A percentile compares a stretch with the other conserved stretches of the same genome.
Evolutionary conservation across 2,329 filamentous ascomycete species (phyloP).

Genomic region (Daldinia eschscholtzii): DNA sequence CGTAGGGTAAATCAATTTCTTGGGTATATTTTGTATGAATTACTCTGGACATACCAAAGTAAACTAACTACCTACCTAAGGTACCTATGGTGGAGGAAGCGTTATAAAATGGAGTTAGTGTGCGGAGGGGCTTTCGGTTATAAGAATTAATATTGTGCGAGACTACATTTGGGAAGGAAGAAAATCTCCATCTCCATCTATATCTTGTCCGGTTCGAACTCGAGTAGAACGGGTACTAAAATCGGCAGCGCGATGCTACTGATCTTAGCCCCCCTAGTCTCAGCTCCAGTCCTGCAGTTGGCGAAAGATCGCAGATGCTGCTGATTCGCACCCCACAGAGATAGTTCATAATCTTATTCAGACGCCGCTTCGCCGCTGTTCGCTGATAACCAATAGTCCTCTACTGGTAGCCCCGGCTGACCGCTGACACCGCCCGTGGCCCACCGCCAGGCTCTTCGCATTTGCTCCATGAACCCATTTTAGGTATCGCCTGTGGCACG

Average conservation of each 20-base stretch:
- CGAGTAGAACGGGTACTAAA: slow-evolving; percentile 26
- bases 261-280: slow-evolving; percentile 29
- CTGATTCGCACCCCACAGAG: slow-evolving; percentile 42
- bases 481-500: slow-evolving; percentile 21
- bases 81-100: background rate
- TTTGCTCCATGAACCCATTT: slow-evolving; percentile 23
- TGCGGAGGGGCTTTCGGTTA: slow-evolving; percentile 13
- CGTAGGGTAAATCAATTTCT: slow-evolving; percentile 12
- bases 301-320: slow-evolving; percentile 14
- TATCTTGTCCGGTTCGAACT: slow-evolving; percentile 29
- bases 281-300: slow-evolving; percentile 17
- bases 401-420: slow-evolving; percentile 34
- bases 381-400: slow-evolving; percentile 23
- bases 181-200: slow-evolving; percentile 2
- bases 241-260: slow-evolving; percentile 25
- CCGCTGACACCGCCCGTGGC: slow-evolving; percentile 29
- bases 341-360: slow-evolving; percentile 46
- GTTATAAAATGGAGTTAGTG: slow-evolving; percentile 8
- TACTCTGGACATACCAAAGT: background rate
- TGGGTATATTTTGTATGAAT: slow-evolving; percentile 8
- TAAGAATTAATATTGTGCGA: slow-evolving; percentile 15
- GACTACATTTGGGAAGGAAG: slow-evolving; percentile 15
- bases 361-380: slow-evolving; percentile 41
- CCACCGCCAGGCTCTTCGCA: slow-evolving; percentile 28
- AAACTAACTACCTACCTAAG: background rate